A percentile compares a stretch with the other conserved stretches of the same genome.
phyloP scores from a whole-genome alignment of 2,329 filamentous ascomycete genomes.

The Colletotrichum chlorophyti region DNA sequence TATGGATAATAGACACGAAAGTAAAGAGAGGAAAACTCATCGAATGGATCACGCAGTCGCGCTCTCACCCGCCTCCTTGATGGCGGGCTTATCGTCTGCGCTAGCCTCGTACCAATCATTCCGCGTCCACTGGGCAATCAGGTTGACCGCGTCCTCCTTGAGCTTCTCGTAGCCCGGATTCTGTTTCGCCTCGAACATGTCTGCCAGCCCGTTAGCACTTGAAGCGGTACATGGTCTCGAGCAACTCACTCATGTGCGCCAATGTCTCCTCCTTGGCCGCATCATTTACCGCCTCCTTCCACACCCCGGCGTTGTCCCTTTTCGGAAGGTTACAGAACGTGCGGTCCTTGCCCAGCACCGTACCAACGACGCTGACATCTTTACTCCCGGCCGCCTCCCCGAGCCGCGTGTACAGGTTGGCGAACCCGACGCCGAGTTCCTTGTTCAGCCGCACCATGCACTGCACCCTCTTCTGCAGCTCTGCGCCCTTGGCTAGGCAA shows the following conservation, averaged over 20 bases:
- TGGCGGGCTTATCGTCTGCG: slow-evolving; percentile 38
- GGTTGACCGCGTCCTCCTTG: slow-evolving; percentile 67
- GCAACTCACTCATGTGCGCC: slow-evolving; percentile 79
- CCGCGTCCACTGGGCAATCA: slow-evolving; percentile 70
- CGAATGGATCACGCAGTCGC: slow-evolving; percentile 8
- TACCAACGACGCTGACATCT: slow-evolving; percentile 59
- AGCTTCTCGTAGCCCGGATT: slow-evolving; percentile 78
- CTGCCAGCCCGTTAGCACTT: slow-evolving; percentile 41
- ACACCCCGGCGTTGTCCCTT: slow-evolving; percentile 58
- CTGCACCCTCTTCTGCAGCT: slow-evolving; percentile 77
- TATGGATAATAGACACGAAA: neutral
- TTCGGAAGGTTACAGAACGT: slow-evolving; percentile 89
- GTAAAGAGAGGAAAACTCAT: neutral
- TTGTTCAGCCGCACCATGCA: slow-evolving; percentile 69
- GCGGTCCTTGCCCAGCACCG: slow-evolving; percentile 71
- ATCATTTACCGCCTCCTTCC: slow-evolving; percentile 79
- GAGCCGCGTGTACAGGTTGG: slow-evolving; percentile 86
- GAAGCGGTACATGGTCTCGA: neutral
- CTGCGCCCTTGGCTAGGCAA: slow-evolving; percentile 83
- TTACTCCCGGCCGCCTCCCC: slow-evolving; percentile 69
- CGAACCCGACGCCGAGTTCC: slow-evolving; percentile 76
- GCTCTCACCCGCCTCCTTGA: slow-evolving; percentile 24
- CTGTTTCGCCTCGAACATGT: slow-evolving; percentile 75
- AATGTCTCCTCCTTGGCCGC: slow-evolving; percentile 77
- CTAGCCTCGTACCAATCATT: slow-evolving; percentile 73